Evolutionary conservation across 352 stramenopile genomes (phyloP), one percentile per base, ranked within the genome.

Genomic region (Phytophthora aleatoria): DNA sequence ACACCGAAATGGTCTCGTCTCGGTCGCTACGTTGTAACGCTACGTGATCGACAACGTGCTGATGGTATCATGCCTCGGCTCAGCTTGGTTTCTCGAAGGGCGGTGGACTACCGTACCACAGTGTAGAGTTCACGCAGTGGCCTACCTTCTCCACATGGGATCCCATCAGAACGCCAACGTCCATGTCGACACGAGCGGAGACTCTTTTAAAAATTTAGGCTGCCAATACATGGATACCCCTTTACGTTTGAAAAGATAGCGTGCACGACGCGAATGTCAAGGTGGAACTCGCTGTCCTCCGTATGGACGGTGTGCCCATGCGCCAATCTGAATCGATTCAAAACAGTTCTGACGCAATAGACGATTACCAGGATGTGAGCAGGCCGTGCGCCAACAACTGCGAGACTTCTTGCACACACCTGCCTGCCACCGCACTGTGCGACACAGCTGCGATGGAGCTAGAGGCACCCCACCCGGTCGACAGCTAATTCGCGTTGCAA

Each of bases 51-150:
- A 57, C 47, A 49, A 45, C 24, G 57, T 59, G 39, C 36, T 48
- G 50, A 48, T 36, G 50, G 39, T 61, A 33, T 30, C 24, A 39
- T 9, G 11, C 33, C 9, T 62, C 44, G 30, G 38, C 41, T 27
- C 30, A 47, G 41, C 16, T 44, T 27, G 6, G 31, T 6, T 8
- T 28, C 6, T 13, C 7, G 12, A 28, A 7, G 30, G 16, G 6
- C 20, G 11, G 20, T 20, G 20, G 20, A 20, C 20, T 30, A 56
- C 43, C 31, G 28, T 33, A 33, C 28, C 3, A n/a, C 28, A 50
- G 42, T 54, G 59, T 61, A 61, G 27, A 60, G 42, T 55, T 61
- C 59, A 61, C 58, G 41, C 42, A 24, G 33, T 16, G 50, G 42
- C 42, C 35, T 50, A 11, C 1, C 49, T 26, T 47, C 49, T n/a